Evolutionary conservation across 495 filamentous ascomycete species (phyloP), one percentile per base, ranked within the genome.

Genomic region (Trichoderma virens): DNA sequence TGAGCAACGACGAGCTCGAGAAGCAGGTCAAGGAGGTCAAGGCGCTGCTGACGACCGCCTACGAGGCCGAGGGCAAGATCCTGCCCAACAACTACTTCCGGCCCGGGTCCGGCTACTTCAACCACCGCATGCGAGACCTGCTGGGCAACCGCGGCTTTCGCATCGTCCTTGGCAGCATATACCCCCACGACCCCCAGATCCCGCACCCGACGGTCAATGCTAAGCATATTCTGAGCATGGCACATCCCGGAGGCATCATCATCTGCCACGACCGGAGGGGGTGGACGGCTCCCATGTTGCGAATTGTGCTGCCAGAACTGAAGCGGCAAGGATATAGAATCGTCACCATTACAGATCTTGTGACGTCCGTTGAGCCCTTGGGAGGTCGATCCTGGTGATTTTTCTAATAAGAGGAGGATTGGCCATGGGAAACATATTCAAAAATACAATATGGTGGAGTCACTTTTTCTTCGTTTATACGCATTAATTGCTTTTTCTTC

Each of bases 121-220:
- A 83, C 67, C 73, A 79, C 13, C 73, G 84, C 7, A 90, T 94
- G 84, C 76, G 86, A 11, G 73, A 73, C 23, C 69, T 86, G 9
- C 73, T 90, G 14, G 66, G 70, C 23, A 72, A 67, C 59, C 62
- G 91, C 54, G 86, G 85, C 0, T 91, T 89, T 71, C 70, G 79
- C 47, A 68, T 93, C 3, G 88, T 93, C 18, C 75, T 96, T 35
- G 91, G 91, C 16, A 87, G 85, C 71, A 87, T 94, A 34, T 95
- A 93, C 73, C 91, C 91, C 16, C 90, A 95, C 75, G 91, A 96
- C 74, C 83, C 91, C 59, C 90, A 93, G 77, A 84, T 96, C 38
- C 74, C 74, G 25, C 87, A 79, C 69, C 75, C 81, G 70, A 79
- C 79, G 67, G 62, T 93, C 62, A 96, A 96, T 78, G 86, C 88